Conservation (phyloP, 2,329 filamentous ascomycete species). For the Botryotinia narcissicola region DNA sequence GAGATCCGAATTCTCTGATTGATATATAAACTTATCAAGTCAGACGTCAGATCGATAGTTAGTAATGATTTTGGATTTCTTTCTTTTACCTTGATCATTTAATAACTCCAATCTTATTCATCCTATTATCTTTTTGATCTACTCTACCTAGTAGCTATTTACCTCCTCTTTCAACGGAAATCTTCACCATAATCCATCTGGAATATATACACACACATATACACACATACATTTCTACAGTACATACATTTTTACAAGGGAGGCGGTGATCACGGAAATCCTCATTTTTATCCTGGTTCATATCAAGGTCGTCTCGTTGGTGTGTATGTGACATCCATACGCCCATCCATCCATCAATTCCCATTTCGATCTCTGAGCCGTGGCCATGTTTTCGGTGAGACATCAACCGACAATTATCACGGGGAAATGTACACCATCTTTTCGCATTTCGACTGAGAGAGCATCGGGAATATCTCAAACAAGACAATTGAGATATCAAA, state of each 20-base stretch:
- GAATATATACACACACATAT: background rate
- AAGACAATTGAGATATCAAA: background rate
- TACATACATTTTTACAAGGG: background rate
- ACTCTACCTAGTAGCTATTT: background rate
- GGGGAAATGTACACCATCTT: background rate
- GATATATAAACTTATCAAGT: conserved; percentile 4
- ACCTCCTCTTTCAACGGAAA: background rate
- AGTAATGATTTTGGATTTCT: background rate
- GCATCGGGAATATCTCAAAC: background rate
- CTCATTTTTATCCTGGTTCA: conserved; percentile 10
- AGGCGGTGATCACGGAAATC: background rate
- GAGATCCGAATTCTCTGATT: background rate
- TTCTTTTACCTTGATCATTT: background rate
- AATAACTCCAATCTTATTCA: background rate
- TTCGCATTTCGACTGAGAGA: background rate
- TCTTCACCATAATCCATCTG: background rate
- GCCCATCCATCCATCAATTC: background rate
- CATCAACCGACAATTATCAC: conserved; percentile 7
- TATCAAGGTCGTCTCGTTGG: background rate
- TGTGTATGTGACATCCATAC: background rate
- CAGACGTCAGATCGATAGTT: background rate
- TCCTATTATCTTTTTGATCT: background rate
- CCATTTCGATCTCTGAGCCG: background rate
- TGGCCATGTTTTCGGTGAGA: conserved; percentile 13
- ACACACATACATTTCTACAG: background rate